These are phyloP conservation scores for Lumnitzera racemosa DNA, from an alignment of 345 rosid species.

Conservation along the genomic window DNA sequence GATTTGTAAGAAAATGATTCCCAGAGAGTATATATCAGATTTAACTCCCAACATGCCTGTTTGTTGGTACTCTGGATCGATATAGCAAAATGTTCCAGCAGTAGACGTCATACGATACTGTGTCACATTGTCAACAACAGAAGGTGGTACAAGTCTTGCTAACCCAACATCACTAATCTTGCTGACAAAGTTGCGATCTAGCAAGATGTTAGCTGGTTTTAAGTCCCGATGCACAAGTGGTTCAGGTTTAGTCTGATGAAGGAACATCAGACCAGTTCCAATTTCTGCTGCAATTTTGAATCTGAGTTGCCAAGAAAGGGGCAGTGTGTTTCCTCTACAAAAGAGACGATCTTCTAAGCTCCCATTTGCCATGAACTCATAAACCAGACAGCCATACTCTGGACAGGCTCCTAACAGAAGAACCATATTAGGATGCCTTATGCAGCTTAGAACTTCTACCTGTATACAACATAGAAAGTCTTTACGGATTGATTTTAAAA, in stretches of 20 bases:
- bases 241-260: conserved; percentile 17
- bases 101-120: conserved; percentile 17
- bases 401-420: conserved; percentile 22
- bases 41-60: conserved; percentile 18
- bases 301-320: conserved; percentile 14
- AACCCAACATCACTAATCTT: conserved; percentile 19
- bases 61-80: conserved; percentile 19
- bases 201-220: conserved; percentile 16
- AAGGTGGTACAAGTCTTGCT: conserved; percentile 18
- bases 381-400: conserved; percentile 17
- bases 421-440: conserved; percentile 22
- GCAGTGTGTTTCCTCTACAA: conserved; percentile 1
- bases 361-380: conserved; percentile 16
- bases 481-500: no score
- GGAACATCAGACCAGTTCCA: conserved; percentile 16
- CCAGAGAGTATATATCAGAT: conserved; percentile 18
- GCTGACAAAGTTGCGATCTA: conserved; percentile 10
- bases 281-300: conserved; percentile 15
- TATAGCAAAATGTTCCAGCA: conserved; percentile 17
- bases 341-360: conserved; percentile 16
- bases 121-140: conserved; percentile 6
- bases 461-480: neutral
- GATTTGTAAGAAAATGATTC: conserved; percentile 15
- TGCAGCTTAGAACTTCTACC: conserved; percentile 18
- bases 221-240: conserved; percentile 18